Conservation (phyloP, 495 filamentous ascomycete genomes). For the Physcia stellaris region DNA sequence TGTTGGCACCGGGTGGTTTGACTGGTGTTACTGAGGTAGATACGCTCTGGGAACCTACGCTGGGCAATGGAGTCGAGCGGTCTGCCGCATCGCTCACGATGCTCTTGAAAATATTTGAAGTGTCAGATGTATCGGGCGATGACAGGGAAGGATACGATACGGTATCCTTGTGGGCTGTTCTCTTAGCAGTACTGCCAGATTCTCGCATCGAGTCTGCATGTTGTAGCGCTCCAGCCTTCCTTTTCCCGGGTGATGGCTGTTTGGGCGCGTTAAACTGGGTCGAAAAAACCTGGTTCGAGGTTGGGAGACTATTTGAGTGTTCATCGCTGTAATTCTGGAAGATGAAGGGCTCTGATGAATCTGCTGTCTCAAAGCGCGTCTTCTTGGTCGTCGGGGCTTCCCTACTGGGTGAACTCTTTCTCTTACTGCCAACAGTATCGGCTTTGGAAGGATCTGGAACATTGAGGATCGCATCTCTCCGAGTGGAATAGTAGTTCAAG, state of each 20-base stretch:
- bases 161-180: conserved; percentile 3
- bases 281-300: background rate
- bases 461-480: conserved; percentile 9
- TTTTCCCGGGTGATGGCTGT: too few relatives aligned
- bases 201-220: too few relatives aligned
- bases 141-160: conserved; percentile 9
- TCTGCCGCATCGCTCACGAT: conserved; percentile 17
- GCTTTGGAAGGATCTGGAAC: background rate
- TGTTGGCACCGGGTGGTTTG: too few relatives aligned
- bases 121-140: conserved; percentile 18
- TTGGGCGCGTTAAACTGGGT: conserved; percentile 1
- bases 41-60: too few relatives aligned
- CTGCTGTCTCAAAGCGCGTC: conserved; percentile 3
- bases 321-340: too few relatives aligned
- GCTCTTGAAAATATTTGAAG: conserved; percentile 25
- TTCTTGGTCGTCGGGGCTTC: conserved; percentile 2
- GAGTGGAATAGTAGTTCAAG: too few relatives aligned
- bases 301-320: background rate
- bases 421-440: conserved; percentile 6
- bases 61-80: too few relatives aligned
- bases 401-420: too few relatives aligned
- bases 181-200: conserved; percentile 7
- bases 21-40: too few relatives aligned
- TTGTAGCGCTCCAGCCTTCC: too few relatives aligned
- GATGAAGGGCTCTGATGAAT: background rate